A percentile compares a stretch with the other conserved stretches of the same genome.
Evolutionary conservation across 2,329 filamentous ascomycete species (phyloP).

Genomic region (Coniochaeta hoffmannii): DNA sequence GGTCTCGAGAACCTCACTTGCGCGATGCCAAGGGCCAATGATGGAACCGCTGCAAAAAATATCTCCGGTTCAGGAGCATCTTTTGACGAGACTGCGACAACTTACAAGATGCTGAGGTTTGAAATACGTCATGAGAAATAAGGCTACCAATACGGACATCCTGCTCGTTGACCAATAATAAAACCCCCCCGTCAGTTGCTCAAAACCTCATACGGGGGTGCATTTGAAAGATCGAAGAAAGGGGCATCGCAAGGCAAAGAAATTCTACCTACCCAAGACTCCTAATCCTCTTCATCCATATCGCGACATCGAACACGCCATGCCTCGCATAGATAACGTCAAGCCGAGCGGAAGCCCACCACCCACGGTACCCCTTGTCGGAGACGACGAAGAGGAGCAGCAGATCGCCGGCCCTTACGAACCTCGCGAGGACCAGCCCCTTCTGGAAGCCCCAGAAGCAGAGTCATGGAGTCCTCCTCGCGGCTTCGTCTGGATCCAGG

Average conservation of each 20-base stretch:
- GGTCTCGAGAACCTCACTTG: background rate
- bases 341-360: background rate
- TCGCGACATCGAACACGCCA: too few species aligned
- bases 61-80: background rate
- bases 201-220: too few species aligned
- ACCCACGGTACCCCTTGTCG: background rate
- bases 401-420: background rate
- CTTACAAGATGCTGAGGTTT: background rate
- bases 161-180: background rate
- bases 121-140: too few species aligned
- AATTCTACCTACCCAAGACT: too few species aligned
- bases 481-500: constrained; percentile 50
- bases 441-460: constrained; percentile 11
- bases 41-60: background rate
- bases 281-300: too few species aligned
- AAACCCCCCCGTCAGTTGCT: background rate
- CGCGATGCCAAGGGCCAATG: background rate
- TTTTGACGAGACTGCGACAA: background rate
- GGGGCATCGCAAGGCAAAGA: too few species aligned
- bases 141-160: background rate
- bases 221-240: too few species aligned
- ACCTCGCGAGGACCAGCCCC: constrained; percentile 13
- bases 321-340: background rate
- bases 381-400: background rate
- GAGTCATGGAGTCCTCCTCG: constrained; percentile 35